These are phyloP conservation scores for Linum lewisii DNA, from an alignment of 345 rosid genomes.

Conservation along the genomic window DNA sequence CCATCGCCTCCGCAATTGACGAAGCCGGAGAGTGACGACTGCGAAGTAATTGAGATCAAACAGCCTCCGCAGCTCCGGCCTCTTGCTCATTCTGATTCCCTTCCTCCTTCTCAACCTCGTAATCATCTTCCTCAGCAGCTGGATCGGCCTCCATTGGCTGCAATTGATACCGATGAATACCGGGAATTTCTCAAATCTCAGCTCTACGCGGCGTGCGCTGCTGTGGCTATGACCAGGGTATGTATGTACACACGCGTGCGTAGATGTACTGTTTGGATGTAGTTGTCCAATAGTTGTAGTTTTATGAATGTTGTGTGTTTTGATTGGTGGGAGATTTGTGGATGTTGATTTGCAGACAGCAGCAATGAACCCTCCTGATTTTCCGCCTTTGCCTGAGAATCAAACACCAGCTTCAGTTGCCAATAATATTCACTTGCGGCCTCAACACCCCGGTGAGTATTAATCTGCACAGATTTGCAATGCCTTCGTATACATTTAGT, in stretches of 20 bases:
- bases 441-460: constrained; percentile 33
- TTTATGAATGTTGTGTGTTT: neutral
- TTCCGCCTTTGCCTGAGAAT: constrained; percentile 28
- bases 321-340: neutral
- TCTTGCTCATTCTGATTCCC: neutral
- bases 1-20: constrained; percentile 32
- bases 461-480: too few relatives aligned
- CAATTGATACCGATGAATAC: constrained; percentile 35
- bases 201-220: constrained; percentile 71
- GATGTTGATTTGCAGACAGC: constrained; percentile 36
- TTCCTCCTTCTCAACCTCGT: constrained; percentile 10
- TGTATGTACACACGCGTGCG: neutral
- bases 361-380: constrained; percentile 47
- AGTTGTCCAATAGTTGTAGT: neutral
- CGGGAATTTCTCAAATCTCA: constrained; percentile 49
- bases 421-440: constrained; percentile 20
- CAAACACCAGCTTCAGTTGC: constrained; percentile 16
- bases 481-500: too few relatives aligned
- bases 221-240: constrained; percentile 61
- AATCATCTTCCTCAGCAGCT: constrained; percentile 19
- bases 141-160: constrained; percentile 22
- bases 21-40: constrained; percentile 24
- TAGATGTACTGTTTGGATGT: neutral
- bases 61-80: constrained; percentile 5
- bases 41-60: constrained; percentile 37